Percentiles rank a stretch among this genome's conserved stretches.
These are phyloP conservation scores for Cardiospermum halicacabum DNA, from an alignment of 345 rosid genomes.

Conservation along the genomic window DNA sequence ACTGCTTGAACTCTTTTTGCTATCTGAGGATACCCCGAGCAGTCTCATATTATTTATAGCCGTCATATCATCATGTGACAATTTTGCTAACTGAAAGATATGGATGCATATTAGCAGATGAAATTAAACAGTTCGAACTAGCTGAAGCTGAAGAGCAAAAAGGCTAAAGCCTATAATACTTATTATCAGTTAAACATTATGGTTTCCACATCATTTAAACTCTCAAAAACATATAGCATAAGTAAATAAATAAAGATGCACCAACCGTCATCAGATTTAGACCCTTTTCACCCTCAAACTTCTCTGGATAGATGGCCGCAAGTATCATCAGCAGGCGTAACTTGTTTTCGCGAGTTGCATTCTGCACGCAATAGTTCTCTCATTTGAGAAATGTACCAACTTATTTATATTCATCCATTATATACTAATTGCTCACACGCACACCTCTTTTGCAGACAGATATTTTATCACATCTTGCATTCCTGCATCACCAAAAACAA, in stretches of 20 bases:
- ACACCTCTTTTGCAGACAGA: slow-evolving; percentile 79
- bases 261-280: slow-evolving; percentile 87
- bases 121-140: not conserved
- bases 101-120: slow-evolving; percentile 15
- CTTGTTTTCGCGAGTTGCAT: slow-evolving; percentile 84
- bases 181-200: not conserved
- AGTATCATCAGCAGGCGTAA: slow-evolving; percentile 93
- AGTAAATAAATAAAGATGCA: slow-evolving; percentile 3
- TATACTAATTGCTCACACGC: slow-evolving; percentile 14
- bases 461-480: slow-evolving; percentile 85
- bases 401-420: slow-evolving; percentile 8
- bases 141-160: not conserved
- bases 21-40: slow-evolving; percentile 61
- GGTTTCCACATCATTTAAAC: not conserved
- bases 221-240: not conserved
- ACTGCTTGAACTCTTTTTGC: slow-evolving; percentile 59
- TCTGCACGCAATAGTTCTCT: slow-evolving; percentile 52
- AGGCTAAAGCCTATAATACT: slow-evolving; percentile 8
- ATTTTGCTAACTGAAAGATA: slow-evolving; percentile 65
- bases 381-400: slow-evolving; percentile 2
- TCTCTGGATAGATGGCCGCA: slow-evolving; percentile 91
- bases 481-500: slow-evolving; percentile 99
- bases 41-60: slow-evolving; percentile 93
- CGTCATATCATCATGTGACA: slow-evolving; percentile 77
- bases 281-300: slow-evolving; percentile 92